Base-by-base conservation (phyloP, 257 asterid species). In the Euphrasia confusa region DNA sequence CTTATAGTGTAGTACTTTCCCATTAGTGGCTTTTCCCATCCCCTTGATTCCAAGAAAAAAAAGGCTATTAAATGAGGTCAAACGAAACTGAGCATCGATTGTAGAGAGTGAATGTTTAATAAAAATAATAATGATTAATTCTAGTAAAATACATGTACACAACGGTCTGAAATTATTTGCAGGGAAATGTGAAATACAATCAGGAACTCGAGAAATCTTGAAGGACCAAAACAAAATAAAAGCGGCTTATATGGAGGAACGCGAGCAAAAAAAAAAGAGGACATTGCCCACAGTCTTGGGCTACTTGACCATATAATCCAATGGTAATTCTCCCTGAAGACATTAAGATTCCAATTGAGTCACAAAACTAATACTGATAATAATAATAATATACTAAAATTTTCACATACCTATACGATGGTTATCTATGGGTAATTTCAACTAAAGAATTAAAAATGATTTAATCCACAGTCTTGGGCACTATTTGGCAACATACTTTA, bases 81-180 rank as follows among this genome's bases (percentile, higher is more conserved):
- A 69, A 61, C 33, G 57, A 14, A 8, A 58, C 30, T 48, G n/a
- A 69, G 13, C 60, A 61, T 48, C 28, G 60, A 17, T 11, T 49
- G 5, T 21, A 10, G 45, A 57, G 54, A 64, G 61, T 11, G 32
- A 35, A 5, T 5, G 8, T 33, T 5, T 33, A 3, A 15, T 37
- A 61, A 35, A 58, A 35, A 12, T 55, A 1, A 26, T 24, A 32
- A 9, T 58, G 58, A 47, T 40, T 24, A 24, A 45, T 50, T 66
- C 57, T 71, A 70, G 58, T 32, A 80, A 61, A 58, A 18, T 89
- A 93, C 99, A 97, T 83, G 97, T 93, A 83, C 99, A 89, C 77
- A 93, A 82, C 60, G 96, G 90, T 78, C 99, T 79, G 70, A 93
- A 93, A 72, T 93, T 93, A 77, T 89, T 97, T 93, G 99, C 79